Conservation (phyloP, 345 rosid species). For the Citrus maxima region DNA sequence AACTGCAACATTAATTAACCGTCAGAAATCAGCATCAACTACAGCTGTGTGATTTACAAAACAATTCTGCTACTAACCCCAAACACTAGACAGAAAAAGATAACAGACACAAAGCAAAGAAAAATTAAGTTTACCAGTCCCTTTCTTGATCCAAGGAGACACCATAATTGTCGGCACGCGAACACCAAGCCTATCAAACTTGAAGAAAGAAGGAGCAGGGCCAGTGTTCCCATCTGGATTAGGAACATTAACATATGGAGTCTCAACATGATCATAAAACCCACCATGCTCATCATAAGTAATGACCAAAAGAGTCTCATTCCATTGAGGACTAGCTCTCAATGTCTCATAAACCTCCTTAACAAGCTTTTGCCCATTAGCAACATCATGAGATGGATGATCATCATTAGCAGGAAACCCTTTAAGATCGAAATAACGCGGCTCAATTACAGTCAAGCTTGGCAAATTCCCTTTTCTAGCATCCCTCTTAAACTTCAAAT, state of each 20-base stretch:
- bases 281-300: conserved; percentile 98
- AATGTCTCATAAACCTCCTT: conserved; percentile 87
- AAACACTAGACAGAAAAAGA: background rate
- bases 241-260: conserved; percentile 73
- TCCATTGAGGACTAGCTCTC: conserved; percentile 93
- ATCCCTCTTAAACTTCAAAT: conserved; percentile 61
- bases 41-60: background rate
- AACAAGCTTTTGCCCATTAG: conserved; percentile 71
- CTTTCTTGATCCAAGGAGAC: conserved; percentile 96
- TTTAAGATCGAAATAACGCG: conserved; percentile 76
- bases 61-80: background rate
- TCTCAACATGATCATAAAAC: conserved; percentile 85
- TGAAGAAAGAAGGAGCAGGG: conserved; percentile 87
- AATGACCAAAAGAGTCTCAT: conserved; percentile 75
- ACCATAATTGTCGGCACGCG: conserved; percentile 91
- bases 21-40: background rate
- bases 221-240: conserved; percentile 92
- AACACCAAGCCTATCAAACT: conserved; percentile 90
- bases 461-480: conserved; percentile 76
- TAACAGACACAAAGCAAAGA: background rate
- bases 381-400: conserved; percentile 95
- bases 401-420: conserved; percentile 82
- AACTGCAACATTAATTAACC: background rate
- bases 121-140: conserved; percentile 55
- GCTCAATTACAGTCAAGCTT: conserved; percentile 75